Conservation (phyloP, 495 filamentous ascomycete species). For the Penicillium desertorum region DNA sequence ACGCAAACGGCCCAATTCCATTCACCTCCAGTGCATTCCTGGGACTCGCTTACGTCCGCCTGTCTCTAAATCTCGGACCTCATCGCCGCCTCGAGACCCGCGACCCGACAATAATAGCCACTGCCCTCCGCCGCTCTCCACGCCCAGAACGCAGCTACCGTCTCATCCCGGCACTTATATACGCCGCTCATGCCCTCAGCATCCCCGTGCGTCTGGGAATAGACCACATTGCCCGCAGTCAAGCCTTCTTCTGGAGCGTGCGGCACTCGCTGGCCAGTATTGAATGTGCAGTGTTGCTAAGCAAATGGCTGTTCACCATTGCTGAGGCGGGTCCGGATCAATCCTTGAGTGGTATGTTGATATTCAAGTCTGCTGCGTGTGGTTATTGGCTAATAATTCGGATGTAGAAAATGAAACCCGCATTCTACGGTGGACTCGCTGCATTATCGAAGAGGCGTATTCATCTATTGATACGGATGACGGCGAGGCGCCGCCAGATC, state of each 20-base stretch:
- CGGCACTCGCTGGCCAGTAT: conserved; percentile 49
- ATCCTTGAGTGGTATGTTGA: conserved; percentile 32
- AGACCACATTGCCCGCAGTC: conserved; percentile 45
- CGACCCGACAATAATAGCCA: conserved; percentile 37
- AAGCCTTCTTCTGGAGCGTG: conserved; percentile 52
- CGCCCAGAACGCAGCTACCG: conserved; percentile 39
- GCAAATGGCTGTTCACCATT: conserved; percentile 49
- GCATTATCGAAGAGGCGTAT: conserved; percentile 42
- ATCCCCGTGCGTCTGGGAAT: conserved; percentile 44
- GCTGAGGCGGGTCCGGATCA: conserved; percentile 34
- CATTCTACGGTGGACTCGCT: conserved; percentile 40
- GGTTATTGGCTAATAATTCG: not conserved
- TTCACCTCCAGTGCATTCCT: conserved; percentile 43
- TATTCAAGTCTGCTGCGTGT: not conserved
- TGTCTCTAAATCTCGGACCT: conserved; percentile 40
- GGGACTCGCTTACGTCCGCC: conserved; percentile 42
- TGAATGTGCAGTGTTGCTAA: conserved; percentile 49
- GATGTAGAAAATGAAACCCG: conserved; percentile 39
- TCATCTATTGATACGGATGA: conserved; percentile 38
- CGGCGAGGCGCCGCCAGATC: conserved; percentile 25
- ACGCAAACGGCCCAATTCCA: conserved; percentile 42
- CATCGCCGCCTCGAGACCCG: conserved; percentile 40
- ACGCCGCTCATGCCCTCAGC: conserved; percentile 41
- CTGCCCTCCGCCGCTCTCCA: conserved; percentile 34
- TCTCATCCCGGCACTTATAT: conserved; percentile 41